Percentiles rank a stretch among this genome's conserved stretches.
Evolutionary conservation across 148 eudicot species (phyloP).

Genomic region (Cornus florida): DNA sequence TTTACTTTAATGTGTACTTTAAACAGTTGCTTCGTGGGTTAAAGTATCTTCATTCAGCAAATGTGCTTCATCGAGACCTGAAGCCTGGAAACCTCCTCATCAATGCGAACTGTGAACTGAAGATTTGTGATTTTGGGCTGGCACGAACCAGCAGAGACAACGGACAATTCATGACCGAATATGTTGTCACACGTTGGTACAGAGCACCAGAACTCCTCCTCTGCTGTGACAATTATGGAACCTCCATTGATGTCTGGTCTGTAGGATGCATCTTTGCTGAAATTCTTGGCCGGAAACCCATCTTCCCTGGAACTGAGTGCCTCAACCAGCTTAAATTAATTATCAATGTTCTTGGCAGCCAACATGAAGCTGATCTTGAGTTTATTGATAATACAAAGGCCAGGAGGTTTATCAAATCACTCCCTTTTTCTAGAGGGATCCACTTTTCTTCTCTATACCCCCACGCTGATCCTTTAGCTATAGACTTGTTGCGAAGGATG

Average conservation of each 20-base stretch:
- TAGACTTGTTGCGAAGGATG: conserved; percentile 23
- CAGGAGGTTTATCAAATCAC: conserved; percentile 19
- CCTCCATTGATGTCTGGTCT: conserved; percentile 26
- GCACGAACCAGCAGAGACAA: conserved; percentile 20
- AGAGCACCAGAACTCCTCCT: conserved; percentile 28
- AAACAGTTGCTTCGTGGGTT: conserved; percentile 37
- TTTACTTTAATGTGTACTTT: neutral
- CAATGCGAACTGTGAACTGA: conserved; percentile 39
- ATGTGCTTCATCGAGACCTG: conserved; percentile 35
- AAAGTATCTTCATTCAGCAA: conserved; percentile 25
- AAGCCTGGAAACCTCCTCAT: conserved; percentile 37
- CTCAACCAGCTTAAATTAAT: conserved; percentile 25
- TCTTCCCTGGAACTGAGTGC: conserved; percentile 27
- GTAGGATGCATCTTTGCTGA: conserved; percentile 29
- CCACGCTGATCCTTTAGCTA: conserved; percentile 20
- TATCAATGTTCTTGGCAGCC: conserved; percentile 25
- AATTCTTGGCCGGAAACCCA: conserved; percentile 24
- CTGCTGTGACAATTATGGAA: conserved; percentile 26
- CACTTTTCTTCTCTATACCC: conserved; percentile 21
- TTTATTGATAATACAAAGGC: conserved; percentile 19
- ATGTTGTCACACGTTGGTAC: conserved; percentile 27
- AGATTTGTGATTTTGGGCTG: conserved; percentile 24
- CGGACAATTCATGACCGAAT: conserved; percentile 29
- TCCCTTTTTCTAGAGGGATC: conserved; percentile 21
- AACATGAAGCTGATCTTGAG: conserved; percentile 12